Evolutionary conservation across 768 basidiomycete genomes (phyloP).

Genomic region (Amanita rimosa): DNA sequence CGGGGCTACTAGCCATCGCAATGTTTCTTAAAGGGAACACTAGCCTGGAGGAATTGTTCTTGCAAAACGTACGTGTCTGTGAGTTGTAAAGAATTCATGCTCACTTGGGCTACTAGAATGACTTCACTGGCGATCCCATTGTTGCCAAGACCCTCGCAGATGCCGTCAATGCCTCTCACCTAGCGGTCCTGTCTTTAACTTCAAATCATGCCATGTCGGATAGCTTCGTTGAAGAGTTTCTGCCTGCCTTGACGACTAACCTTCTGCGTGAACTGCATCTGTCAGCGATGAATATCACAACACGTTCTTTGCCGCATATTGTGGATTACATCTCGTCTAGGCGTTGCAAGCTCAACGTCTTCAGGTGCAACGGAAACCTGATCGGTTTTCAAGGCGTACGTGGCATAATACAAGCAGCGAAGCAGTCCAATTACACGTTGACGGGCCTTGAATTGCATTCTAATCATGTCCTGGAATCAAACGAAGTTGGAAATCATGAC

Average conservation of each 20-base stretch:
- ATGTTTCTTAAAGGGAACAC: slow-evolving; percentile 37
- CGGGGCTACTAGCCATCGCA: slow-evolving; percentile 41
- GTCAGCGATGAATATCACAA: slow-evolving; percentile 38
- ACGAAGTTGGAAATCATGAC: slow-evolving; percentile 9
- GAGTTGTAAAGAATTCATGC: neutral
- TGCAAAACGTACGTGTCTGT: slow-evolving; percentile 41
- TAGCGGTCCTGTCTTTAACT: slow-evolving; percentile 40
- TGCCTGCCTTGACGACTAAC: slow-evolving; percentile 37
- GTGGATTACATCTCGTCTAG: slow-evolving; percentile 31
- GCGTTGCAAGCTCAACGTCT: slow-evolving; percentile 33
- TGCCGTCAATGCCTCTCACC: slow-evolving; percentile 42
- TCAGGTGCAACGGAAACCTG: slow-evolving; percentile 46
- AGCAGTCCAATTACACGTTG: slow-evolving; percentile 34
- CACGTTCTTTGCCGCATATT: slow-evolving; percentile 27
- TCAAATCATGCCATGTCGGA: slow-evolving; percentile 40
- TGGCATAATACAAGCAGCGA: slow-evolving; percentile 33
- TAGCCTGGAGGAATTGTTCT: slow-evolving; percentile 34
- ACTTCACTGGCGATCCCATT: slow-evolving; percentile 19
- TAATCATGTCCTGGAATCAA: slow-evolving; percentile 22
- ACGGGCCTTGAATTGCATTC: slow-evolving; percentile 37
- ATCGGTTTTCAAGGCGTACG: slow-evolving; percentile 34
- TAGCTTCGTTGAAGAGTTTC: slow-evolving; percentile 33
- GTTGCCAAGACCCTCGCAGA: slow-evolving; percentile 27
- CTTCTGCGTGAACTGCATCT: slow-evolving; percentile 43
- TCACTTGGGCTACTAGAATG: slow-evolving; percentile 11